phyloP scores from a whole-genome alignment of 768 basidiomycete species.

The Kwoniella pini region DNA sequence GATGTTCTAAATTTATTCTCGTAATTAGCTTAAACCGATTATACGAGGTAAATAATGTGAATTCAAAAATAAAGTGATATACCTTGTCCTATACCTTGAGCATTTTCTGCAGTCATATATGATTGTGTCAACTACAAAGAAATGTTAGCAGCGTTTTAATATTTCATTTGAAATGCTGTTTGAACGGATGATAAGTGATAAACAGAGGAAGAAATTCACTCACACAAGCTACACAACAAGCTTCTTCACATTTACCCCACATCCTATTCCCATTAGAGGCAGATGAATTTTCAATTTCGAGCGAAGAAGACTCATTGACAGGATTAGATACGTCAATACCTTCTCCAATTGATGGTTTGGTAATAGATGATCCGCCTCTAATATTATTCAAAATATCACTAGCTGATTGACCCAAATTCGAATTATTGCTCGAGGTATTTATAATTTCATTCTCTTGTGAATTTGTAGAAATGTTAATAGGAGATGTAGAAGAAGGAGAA shows the following conservation, averaged over 20 bases:
- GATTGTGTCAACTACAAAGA: constrained; percentile 4
- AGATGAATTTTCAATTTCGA: no score
- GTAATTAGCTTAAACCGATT: not conserved
- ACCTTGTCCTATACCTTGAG: constrained; percentile 45
- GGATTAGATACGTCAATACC: constrained; percentile 6
- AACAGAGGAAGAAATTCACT: not conserved
- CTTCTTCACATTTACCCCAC: constrained; percentile 30
- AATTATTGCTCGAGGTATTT: not conserved
- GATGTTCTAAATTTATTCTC: no score
- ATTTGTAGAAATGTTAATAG: not conserved
- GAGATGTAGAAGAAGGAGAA: not conserved
- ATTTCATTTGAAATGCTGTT: not conserved
- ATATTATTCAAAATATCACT: constrained; percentile 1
- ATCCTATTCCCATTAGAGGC: not conserved
- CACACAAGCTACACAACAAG: constrained; percentile 39
- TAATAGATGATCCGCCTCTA: not conserved
- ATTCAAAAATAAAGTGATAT: no score
- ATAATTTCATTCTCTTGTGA: no score
- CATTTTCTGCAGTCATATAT: constrained; percentile 38
- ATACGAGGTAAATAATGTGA: no score
- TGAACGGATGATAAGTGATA: not conserved
- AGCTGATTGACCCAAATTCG: not conserved
- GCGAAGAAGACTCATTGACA: no score
- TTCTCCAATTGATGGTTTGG: not conserved
- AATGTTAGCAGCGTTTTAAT: not conserved